phyloP scores from a whole-genome alignment of 306 rosid genomes.

The Quercus engelmannii region DNA sequence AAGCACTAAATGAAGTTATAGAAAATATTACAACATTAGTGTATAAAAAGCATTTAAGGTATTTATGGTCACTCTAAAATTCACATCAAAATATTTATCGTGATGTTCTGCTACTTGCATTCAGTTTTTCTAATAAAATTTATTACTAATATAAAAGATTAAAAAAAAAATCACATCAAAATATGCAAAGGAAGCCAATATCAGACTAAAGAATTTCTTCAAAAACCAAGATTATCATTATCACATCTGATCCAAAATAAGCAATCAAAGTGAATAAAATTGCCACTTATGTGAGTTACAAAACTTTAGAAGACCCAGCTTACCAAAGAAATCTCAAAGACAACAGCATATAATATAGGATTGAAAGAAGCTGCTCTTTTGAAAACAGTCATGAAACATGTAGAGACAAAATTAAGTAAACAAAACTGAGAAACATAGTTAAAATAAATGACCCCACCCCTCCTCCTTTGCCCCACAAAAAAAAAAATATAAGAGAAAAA shows the following conservation, averaged over 20 bases:
- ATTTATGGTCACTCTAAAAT: background rate
- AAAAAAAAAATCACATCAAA: background rate
- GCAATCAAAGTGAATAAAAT: background rate
- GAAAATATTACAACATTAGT: constrained; percentile 2
- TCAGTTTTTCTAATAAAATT: no score
- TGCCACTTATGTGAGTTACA: background rate
- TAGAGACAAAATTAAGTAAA: background rate
- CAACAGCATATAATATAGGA: background rate
- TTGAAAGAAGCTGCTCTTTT: background rate
- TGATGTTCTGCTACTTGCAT: no score
- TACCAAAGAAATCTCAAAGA: background rate
- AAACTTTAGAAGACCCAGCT: constrained; percentile 18
- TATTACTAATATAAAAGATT: no score
- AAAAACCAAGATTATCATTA: background rate
- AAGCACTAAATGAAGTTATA: constrained; percentile 13
- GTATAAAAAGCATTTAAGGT: background rate
- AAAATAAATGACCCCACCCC: background rate
- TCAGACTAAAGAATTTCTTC: background rate
- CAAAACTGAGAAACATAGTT: background rate
- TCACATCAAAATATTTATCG: background rate
- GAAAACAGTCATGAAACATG: background rate
- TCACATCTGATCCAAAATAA: background rate
- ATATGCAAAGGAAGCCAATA: background rate
- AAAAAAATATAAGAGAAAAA: background rate
- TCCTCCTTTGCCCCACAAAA: background rate